A percentile compares a stretch with the other conserved stretches of the same genome.
phyloP scores from a whole-genome alignment of 2,329 filamentous ascomycete species.

The Aspergillus sp. region DNA sequence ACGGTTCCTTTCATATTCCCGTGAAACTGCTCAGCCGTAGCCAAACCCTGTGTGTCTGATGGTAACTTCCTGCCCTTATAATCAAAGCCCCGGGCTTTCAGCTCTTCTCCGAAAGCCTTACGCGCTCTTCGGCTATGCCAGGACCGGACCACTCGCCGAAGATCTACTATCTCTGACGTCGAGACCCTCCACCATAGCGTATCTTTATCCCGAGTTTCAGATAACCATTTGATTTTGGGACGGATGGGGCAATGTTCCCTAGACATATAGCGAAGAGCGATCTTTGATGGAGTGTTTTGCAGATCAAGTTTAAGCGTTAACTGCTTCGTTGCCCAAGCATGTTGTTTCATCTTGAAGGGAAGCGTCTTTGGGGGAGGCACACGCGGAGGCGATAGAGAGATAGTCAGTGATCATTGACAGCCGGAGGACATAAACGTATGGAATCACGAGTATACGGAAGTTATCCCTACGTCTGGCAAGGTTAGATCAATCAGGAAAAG shows the following conservation, averaged over 20 bases:
- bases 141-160: constrained; percentile 54
- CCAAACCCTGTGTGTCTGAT: neutral
- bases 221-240: constrained; percentile 43
- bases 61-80: constrained; percentile 32
- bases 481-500: too few species aligned
- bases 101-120: constrained; percentile 50
- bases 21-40: constrained; percentile 13
- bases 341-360: constrained; percentile 25
- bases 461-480: too few species aligned
- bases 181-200: constrained; percentile 55
- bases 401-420: neutral
- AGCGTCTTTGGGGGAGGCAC: neutral
- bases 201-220: constrained; percentile 43
- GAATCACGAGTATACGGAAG: too few species aligned
- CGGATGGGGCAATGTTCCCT: constrained; percentile 39
- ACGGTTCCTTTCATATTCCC: constrained; percentile 42
- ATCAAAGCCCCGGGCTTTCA: constrained; percentile 53
- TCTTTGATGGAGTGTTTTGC: constrained; percentile 28
- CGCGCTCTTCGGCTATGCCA: constrained; percentile 50
- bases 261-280: constrained; percentile 37
- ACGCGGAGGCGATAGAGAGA: neutral
- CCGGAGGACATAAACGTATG: neutral
- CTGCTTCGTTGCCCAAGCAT: constrained; percentile 23
- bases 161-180: constrained; percentile 30
- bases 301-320: constrained; percentile 32